Percentiles rank a stretch among this genome's conserved stretches.
Conservation (phyloP, 1,284 basidiomycete species). For the Rhodotorula glutinis region DNA sequence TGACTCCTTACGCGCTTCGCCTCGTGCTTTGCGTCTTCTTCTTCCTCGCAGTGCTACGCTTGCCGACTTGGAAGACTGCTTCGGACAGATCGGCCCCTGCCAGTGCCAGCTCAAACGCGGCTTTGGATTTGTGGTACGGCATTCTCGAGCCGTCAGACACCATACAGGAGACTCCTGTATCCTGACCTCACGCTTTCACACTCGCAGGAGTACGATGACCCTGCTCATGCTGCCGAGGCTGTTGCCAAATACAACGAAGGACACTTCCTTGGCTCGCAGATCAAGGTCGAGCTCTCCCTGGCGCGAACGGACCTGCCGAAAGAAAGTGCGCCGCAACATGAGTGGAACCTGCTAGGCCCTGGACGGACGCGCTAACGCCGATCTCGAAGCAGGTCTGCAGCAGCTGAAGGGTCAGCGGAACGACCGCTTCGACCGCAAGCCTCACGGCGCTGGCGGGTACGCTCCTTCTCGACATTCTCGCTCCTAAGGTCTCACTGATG, state of each 20-base stretch:
- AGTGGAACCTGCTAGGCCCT: too few relatives aligned
- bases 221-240: constrained; percentile 39
- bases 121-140: constrained; percentile 43
- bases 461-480: not conserved
- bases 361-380: not conserved
- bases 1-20: not conserved
- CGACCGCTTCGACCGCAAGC: constrained; percentile 35
- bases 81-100: constrained; percentile 43
- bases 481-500: not conserved
- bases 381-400: not conserved
- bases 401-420: constrained; percentile 24
- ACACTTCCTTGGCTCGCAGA: constrained; percentile 43
- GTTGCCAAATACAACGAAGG: constrained; percentile 44
- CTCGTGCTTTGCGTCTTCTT: not conserved
- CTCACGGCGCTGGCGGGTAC: constrained; percentile 18
- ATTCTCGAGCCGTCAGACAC: too few relatives aligned
- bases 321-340: constrained; percentile 5
- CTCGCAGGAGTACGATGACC: constrained; percentile 39
- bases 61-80: constrained; percentile 43
- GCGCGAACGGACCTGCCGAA: constrained; percentile 23
- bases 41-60: constrained; percentile 29
- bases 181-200: not conserved
- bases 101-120: constrained; percentile 41
- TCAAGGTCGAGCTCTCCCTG: constrained; percentile 43
- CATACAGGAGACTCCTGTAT: not conserved